These are phyloP conservation scores for Lumnitzera littorea DNA, from an alignment of 345 rosid species.

Conservation along the genomic window DNA sequence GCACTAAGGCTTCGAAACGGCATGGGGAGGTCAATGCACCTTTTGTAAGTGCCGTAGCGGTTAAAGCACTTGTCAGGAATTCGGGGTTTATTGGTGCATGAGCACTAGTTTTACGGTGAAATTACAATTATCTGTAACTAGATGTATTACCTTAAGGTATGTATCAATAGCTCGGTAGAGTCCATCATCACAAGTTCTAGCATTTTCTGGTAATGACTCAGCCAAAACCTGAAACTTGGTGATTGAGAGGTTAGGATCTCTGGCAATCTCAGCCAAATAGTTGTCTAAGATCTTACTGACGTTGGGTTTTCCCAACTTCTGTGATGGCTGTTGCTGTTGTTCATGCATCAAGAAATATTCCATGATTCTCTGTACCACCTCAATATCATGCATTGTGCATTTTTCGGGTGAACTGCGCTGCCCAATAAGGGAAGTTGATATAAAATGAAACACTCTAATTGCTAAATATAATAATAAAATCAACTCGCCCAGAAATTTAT, in stretches of 20 bases:
- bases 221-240: slow-evolving; percentile 79
- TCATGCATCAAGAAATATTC: slow-evolving; percentile 77
- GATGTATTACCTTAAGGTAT: slow-evolving; percentile 61
- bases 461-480: too few species aligned
- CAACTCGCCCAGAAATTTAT: too few species aligned
- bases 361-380: slow-evolving; percentile 60
- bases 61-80: too few species aligned
- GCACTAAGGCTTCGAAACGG: too few species aligned
- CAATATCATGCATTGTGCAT: slow-evolving; percentile 48
- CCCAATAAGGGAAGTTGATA: slow-evolving; percentile 3
- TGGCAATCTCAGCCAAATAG: slow-evolving; percentile 69
- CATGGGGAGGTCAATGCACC: too few species aligned
- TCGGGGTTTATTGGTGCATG: too few species aligned
- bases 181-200: slow-evolving; percentile 75
- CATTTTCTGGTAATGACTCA: slow-evolving; percentile 58
- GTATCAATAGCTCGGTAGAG: slow-evolving; percentile 90
- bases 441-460: too few species aligned
- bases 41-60: too few species aligned
- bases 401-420: slow-evolving; percentile 42
- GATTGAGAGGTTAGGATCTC: slow-evolving; percentile 63
- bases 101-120: too few species aligned
- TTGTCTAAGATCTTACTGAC: slow-evolving; percentile 72
- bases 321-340: slow-evolving; percentile 46
- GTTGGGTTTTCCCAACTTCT: slow-evolving; percentile 33
- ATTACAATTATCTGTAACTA: too few species aligned